Percentiles rank a stretch among this genome's conserved stretches.
These are phyloP conservation scores for Licmophora abbreviata DNA, from an alignment of 108 stramenopile genomes.

Conservation along the genomic window DNA sequence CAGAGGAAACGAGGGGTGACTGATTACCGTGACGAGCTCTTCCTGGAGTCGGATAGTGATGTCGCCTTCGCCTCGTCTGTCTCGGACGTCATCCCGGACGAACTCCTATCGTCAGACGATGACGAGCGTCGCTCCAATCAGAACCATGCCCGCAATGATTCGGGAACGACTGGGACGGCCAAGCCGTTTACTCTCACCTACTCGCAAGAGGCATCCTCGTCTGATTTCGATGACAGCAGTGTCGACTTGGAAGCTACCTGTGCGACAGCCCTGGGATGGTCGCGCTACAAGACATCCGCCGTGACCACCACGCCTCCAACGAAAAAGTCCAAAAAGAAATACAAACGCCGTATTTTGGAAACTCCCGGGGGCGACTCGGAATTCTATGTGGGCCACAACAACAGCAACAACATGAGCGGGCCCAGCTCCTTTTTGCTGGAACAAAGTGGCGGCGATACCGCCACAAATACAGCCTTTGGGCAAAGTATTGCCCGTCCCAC, in stretches of 20 bases:
- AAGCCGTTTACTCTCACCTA: slow-evolving; percentile 12
- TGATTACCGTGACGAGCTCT: slow-evolving; percentile 80
- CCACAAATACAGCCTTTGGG: no score
- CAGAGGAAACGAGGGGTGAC: slow-evolving; percentile 3
- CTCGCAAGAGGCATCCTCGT: slow-evolving; percentile 14
- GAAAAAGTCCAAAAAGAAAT: no score
- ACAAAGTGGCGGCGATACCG: no score
- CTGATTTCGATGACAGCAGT: slow-evolving; percentile 13
- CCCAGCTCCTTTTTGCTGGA: no score
- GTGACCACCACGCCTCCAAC: no score
- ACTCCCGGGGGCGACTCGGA: slow-evolving; percentile 2
- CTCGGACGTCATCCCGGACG: slow-evolving; percentile 4
- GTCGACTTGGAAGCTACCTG: slow-evolving; percentile 9
- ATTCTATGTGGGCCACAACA: not conserved
- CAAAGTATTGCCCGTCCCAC: no score
- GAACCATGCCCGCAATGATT: not conserved
- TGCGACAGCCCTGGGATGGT: slow-evolving; percentile 8
- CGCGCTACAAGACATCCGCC: no score
- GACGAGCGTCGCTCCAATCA: no score
- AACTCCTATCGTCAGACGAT: slow-evolving; percentile 8
- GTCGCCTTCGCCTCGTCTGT: slow-evolving; percentile 43
- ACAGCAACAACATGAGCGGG: no score
- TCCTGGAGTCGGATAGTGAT: slow-evolving; percentile 71
- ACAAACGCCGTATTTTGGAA: no score
- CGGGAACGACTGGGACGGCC: not conserved